These are phyloP conservation scores for Cryphonectria nitschkei DNA, from an alignment of 2,329 filamentous ascomycete genomes.

Conservation along the genomic window DNA sequence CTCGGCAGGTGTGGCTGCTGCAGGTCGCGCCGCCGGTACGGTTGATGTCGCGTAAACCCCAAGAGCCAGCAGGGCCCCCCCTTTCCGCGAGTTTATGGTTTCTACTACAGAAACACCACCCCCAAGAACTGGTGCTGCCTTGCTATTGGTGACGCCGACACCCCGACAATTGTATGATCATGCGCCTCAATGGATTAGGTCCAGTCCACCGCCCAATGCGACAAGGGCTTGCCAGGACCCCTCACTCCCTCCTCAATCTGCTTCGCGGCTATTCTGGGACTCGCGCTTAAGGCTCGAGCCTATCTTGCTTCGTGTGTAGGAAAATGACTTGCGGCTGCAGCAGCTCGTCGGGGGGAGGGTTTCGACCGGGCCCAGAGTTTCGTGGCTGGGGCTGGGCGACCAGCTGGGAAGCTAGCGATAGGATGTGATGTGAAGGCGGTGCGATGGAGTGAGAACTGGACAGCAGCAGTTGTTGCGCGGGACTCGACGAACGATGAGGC, in stretches of 20 bases:
- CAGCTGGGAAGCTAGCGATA: background rate
- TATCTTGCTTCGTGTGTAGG: slow-evolving; percentile 8
- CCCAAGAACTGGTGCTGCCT: slow-evolving; percentile 20
- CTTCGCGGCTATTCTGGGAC: slow-evolving; percentile 7
- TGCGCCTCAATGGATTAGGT: slow-evolving; percentile 13
- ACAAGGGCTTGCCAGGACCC: slow-evolving; percentile 13
- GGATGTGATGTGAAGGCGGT: background rate
- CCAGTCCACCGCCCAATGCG: slow-evolving; percentile 20
- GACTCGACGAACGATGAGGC: background rate
- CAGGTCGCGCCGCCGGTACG: slow-evolving; percentile 13
- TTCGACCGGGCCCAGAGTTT: slow-evolving; percentile 8
- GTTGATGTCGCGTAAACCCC: slow-evolving; percentile 25
- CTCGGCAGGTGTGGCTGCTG: slow-evolving; percentile 16
- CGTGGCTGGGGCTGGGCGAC: background rate
- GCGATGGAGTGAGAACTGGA: background rate
- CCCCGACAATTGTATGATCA: slow-evolving; percentile 13
- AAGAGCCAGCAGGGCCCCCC: slow-evolving; percentile 7
- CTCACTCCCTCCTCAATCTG: slow-evolving; percentile 14
- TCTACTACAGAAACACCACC: slow-evolving; percentile 22
- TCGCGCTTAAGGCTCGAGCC: slow-evolving; percentile 11
- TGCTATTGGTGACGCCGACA: slow-evolving; percentile 22
- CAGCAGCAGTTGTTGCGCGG: background rate
- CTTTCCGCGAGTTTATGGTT: slow-evolving; percentile 17
- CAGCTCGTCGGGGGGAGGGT: slow-evolving; percentile 11
- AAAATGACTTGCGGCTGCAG: slow-evolving; percentile 17